Evolutionary conservation across 169 alveolate genomes (phyloP), one percentile per base, ranked within the genome.

Genomic region (Plasmodium knowlesi): DNA sequence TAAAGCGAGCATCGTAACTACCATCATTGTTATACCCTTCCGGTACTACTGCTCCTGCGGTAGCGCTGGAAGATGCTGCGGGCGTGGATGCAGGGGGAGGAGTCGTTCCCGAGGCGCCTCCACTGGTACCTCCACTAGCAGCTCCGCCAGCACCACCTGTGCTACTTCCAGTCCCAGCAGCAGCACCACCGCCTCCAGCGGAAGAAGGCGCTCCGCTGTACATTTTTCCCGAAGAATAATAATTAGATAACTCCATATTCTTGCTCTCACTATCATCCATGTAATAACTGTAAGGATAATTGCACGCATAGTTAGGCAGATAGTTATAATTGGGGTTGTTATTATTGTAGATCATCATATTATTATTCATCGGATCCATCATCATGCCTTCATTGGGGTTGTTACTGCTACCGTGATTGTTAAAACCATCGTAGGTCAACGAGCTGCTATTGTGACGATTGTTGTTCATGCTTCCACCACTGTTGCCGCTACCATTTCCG

Each of bases 251-350:
- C 34, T 90, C 95, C 14, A 61, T 39, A 81, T 71, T 80, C 83
- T 88, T 88, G 50, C 22, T 32, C 6, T 82, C 95, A 81, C 81
- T 79, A 16, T 90, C 95, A 22, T 90, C 95, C 12, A 82, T 53
- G 28, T 46, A 90, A 82, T 72, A 81, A 39, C 46, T 90, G 81
- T 81, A 90, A 22, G 82, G 86, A 30, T 76, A 76, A 74, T 34
- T 54, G 39, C 85, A 54, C 9, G 81, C 71, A 81, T 79, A 90
- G 53, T 61, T 85, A 1, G 78, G 30, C 79, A 85, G 41, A 53
- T 85, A 85, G 32, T 67, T 53, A 83, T 50, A 83, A 83, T 70
- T 83, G 16, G 83, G 12, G 41, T 82, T 50, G 12, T n/a, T 28
- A 57, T 61, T 78, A 53, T 78, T 88, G 16, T 88, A 88, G 28